Conservation (phyloP, 2,329 filamentous ascomycete genomes). For the Chaetomium strumarium region DNA sequence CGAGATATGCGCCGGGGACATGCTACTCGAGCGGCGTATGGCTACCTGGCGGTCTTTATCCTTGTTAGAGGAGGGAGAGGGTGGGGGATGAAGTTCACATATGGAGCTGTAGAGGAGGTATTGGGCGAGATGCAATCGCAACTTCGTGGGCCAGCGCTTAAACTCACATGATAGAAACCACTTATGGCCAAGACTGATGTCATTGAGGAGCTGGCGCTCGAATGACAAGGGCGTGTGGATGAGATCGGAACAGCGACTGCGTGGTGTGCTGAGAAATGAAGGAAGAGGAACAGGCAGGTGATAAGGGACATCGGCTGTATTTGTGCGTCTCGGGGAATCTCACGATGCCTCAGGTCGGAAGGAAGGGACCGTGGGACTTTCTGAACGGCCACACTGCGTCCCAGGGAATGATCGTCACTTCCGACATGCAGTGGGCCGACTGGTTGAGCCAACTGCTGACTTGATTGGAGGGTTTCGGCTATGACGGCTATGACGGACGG, state of each 20-base stretch:
- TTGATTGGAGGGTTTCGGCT: slow-evolving; percentile 11
- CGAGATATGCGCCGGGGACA: slow-evolving; percentile 3
- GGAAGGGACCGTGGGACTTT: slow-evolving; percentile 6
- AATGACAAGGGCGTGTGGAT: background rate
- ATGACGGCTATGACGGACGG: too few relatives aligned
- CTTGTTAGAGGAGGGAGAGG: background rate
- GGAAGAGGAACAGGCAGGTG: background rate
- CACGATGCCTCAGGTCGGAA: background rate
- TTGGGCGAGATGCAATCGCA: background rate
- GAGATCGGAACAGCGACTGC: background rate
- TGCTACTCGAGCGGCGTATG: slow-evolving; percentile 11
- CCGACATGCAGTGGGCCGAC: slow-evolving; percentile 3
- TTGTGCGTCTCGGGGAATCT: background rate
- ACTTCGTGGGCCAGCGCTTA: background rate
- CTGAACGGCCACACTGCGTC: background rate
- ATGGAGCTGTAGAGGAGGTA: background rate
- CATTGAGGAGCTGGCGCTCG: slow-evolving; percentile 5
- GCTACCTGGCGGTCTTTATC: slow-evolving; percentile 16
- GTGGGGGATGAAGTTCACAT: background rate
- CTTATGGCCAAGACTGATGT: slow-evolving; percentile 8
- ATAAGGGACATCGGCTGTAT: background rate
- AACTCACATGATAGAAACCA: slow-evolving; percentile 17
- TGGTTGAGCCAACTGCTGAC: slow-evolving; percentile 4
- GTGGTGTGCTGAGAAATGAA: background rate
- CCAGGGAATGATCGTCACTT: slow-evolving; percentile 6